A percentile compares a stretch with the other conserved stretches of the same genome.
Evolutionary conservation across 2,329 filamentous ascomycete genomes (phyloP).

Genomic region (Cryphonectria japonica): DNA sequence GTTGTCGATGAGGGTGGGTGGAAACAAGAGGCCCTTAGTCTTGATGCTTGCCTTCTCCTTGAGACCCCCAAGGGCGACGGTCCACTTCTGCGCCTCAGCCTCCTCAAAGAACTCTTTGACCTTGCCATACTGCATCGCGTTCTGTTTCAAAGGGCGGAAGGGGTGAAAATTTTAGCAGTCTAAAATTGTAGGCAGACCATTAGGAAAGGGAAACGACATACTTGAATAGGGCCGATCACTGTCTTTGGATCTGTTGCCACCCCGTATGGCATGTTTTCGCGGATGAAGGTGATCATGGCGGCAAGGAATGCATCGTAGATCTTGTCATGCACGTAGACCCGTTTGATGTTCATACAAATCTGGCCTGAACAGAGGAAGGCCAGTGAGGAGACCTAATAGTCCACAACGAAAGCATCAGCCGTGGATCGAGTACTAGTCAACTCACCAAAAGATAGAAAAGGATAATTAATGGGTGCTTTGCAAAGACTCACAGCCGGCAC

Average conservation of each 20-base stretch:
- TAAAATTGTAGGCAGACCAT: background rate
- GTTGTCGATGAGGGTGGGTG: slow-evolving; percentile 63
- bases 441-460: background rate
- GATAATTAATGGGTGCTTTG: background rate
- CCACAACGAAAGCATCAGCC: background rate
- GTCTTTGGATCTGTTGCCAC: slow-evolving; percentile 47
- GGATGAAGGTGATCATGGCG: slow-evolving; percentile 49
- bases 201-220: background rate
- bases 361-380: slow-evolving; percentile 62
- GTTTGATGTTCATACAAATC: slow-evolving; percentile 55
- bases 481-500: slow-evolving; percentile 33
- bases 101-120: slow-evolving; percentile 56
- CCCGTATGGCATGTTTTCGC: slow-evolving; percentile 45
- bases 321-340: slow-evolving; percentile 53
- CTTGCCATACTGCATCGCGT: slow-evolving; percentile 60
- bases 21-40: slow-evolving; percentile 54
- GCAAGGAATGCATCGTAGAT: slow-evolving; percentile 53
- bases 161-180: background rate
- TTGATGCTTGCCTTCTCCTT: slow-evolving; percentile 37
- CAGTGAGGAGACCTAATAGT: slow-evolving; percentile 45
- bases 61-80: slow-evolving; percentile 49
- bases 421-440: background rate
- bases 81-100: slow-evolving; percentile 51
- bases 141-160: slow-evolving; percentile 40
- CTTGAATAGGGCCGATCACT: slow-evolving; percentile 53